A percentile compares a stretch with the other conserved stretches of the same genome.
Conservation (phyloP, 139 green algal genomes). For the Ettlia oleoabundans region DNA sequence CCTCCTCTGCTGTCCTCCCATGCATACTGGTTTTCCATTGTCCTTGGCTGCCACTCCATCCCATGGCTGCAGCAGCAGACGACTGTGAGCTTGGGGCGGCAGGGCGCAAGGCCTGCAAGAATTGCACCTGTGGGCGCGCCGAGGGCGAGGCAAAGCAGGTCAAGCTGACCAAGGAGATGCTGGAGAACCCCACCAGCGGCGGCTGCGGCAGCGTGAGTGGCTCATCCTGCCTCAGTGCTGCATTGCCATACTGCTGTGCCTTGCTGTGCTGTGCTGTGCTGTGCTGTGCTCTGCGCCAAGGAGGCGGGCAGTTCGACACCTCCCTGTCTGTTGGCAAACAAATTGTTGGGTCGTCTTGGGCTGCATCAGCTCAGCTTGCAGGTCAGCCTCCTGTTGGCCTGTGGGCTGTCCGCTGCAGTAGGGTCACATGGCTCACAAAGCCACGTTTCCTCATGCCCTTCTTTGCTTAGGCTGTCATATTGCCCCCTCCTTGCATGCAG, state of each 20-base stretch:
- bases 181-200: conserved; percentile 90
- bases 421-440: too few species aligned
- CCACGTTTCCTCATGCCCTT: too few species aligned
- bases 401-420: background rate
- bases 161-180: conserved; percentile 86
- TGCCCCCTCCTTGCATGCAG: conserved; percentile 48
- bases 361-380: too few species aligned
- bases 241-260: too few species aligned
- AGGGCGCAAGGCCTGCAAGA: conserved; percentile 93
- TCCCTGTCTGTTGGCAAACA: too few species aligned
- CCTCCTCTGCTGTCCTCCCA: background rate
- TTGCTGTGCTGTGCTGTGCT: background rate
- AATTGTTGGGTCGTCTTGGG: too few species aligned
- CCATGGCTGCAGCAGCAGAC: conserved; percentile 43
- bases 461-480: too few species aligned
- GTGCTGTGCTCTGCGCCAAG: too few species aligned
- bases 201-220: conserved; percentile 87
- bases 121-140: conserved; percentile 94
- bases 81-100: conserved; percentile 66
- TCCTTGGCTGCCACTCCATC: too few species aligned
- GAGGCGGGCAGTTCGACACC: too few species aligned
- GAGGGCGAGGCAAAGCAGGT: conserved; percentile 46
- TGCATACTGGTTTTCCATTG: background rate
- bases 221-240: too few species aligned
- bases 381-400: too few species aligned